Evolutionary conservation across 1,284 basidiomycete genomes (phyloP), one percentile per base, ranked within the genome.

Genomic region (Sphaerobolus stellatus): DNA sequence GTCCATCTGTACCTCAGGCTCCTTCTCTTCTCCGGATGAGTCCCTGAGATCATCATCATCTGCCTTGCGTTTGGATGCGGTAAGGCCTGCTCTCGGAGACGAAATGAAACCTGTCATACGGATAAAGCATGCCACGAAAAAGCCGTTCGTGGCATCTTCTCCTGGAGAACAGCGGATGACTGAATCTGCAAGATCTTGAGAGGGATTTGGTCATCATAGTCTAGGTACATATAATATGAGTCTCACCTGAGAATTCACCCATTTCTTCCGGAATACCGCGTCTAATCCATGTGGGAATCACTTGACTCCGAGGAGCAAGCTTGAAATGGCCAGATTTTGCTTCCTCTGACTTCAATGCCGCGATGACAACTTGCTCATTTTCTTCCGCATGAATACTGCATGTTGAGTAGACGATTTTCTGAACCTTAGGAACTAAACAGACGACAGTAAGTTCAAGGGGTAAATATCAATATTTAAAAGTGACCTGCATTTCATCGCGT

Each of bases 361-460:
- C 75, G n/a, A 82, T 74, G 2, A 92, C 86, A 30, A 93, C 90
- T 18, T 78, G 75, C 62, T 99, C 97, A 71, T 99, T 96, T 68
- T 99, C 97, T 48, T 82, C 81, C 6, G 88, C 81, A 69, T 99
- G 89, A 45, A 98, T 78, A 57, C 93, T 96, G 70, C 96, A 98
- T 11, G 96, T 99, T 20, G 94, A 98, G 71, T 99, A 99, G 16
- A 95, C 94, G 56, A 98, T 90, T 60, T 83, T 85, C 50, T 77
- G 61, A 3, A 80, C 80, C 2, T 71, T 65, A 0, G 80, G 80
- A 64, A 92, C 90, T 76, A 66, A 14, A 34, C 20, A 28, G 36
- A 18, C 25, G 33, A 13, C 50, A n/a, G 48, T 40, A 28, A 59
- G 53, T 46, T 34, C 16, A 27, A 16, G 22, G 16, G 11, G 22